Evolutionary conservation across 305 asterid genomes (phyloP), one percentile per base, ranked within the genome.

Genomic region (Fraxinus greggii): DNA sequence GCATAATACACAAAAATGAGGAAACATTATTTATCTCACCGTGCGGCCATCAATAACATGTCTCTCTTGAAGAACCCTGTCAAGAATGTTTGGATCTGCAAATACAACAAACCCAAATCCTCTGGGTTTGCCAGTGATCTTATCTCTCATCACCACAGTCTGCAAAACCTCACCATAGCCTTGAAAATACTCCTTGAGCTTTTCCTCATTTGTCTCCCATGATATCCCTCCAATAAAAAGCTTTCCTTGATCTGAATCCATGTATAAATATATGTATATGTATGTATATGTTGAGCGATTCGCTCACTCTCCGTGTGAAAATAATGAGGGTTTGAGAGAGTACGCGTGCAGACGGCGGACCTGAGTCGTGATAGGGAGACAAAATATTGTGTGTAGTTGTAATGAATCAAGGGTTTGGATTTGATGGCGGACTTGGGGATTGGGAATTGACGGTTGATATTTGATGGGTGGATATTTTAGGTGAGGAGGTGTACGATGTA

Each of bases 191-290:
- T 94, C 98, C 86, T 83, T 90, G 76, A 94, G 91, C 85, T 90
- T 94, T 36, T 93, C 97, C 87, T 94, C 98, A 32, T 86, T 28
- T 2, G 98, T 94, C 77, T 94, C 98, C 98, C 98, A 94, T 5
- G 98, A 91, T 35, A 94, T 94, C 86, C 98, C 98, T 21, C 98
- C 98, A 33, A 94, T 89, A 72, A 94, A 94, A 0, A 93, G 92
- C 90, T 94, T 94, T 17, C 97, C 98, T 75, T 93, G 96, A 91
- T 94, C 98, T 67, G 98, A 94, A 91, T 94, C 97, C 98, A 63
- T 63, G 72, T 63, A 63, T 24, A 59, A 59, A 93, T 94, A 2
- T 4, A 40, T 24, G 78, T 61, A 31, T 3, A 56, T 8, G 12
- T 17, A 82, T 13, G 5, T 35, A 31, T 4, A 36, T 42, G 1